phyloP scores from a whole-genome alignment of 2,329 filamentous ascomycete genomes.

The Xylariaceae sp. region DNA sequence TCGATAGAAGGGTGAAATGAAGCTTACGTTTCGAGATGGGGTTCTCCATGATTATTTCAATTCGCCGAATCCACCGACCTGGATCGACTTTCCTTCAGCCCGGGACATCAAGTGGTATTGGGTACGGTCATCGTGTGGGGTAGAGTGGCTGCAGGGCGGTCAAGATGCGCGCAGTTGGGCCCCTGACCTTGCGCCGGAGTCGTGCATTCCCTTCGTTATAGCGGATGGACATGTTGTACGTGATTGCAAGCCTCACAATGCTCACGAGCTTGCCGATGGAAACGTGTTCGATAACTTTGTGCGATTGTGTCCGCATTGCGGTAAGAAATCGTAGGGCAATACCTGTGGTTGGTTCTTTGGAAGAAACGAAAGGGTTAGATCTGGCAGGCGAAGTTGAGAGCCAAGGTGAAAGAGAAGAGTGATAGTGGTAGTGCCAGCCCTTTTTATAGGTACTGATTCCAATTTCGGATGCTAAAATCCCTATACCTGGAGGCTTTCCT shows the following conservation, averaged over 20 bases:
- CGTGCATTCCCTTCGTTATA: background rate
- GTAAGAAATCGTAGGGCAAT: no score
- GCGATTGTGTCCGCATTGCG: background rate
- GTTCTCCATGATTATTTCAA: background rate
- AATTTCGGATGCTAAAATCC: no score
- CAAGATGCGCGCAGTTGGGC: background rate
- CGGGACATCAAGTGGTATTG: slow-evolving; percentile 4
- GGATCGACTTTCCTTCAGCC: background rate
- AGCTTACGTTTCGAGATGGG: background rate
- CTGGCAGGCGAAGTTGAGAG: no score
- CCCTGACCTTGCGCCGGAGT: background rate
- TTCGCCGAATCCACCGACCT: background rate
- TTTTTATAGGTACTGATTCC: no score
- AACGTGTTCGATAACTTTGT: slow-evolving; percentile 3
- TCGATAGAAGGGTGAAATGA: slow-evolving; percentile 5
- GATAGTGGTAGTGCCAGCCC: no score
- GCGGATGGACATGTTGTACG: background rate
- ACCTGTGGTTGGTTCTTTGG: no score
- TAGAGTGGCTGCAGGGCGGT: background rate
- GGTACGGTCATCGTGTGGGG: background rate
- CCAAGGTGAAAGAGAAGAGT: no score
- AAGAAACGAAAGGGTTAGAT: no score
- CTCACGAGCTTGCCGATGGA: background rate
- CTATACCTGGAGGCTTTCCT: no score
- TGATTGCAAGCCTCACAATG: background rate